phyloP scores from a whole-genome alignment of 805 yeast species.

The Pichia scutulata region DNA sequence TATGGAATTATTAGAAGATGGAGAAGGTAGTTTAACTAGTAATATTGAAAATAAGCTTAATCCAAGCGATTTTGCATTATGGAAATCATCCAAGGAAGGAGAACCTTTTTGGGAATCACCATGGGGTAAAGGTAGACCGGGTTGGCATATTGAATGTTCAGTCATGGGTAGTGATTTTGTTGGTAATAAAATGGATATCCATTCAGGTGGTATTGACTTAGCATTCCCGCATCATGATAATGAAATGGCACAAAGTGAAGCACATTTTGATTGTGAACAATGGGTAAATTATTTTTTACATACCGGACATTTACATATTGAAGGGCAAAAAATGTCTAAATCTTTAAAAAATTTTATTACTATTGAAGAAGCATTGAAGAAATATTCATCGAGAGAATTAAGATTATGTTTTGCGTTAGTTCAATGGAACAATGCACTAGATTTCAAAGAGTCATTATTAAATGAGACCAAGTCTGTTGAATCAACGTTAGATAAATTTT shows the following conservation, averaged over 20 bases:
- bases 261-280: constrained; percentile 78
- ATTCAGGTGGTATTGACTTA: constrained; percentile 93
- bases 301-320: constrained; percentile 95
- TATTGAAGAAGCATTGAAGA: constrained; percentile 76
- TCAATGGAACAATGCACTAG: constrained; percentile 89
- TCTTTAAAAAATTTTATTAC: constrained; percentile 92
- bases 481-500: constrained; percentile 69
- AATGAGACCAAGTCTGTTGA: constrained; percentile 74
- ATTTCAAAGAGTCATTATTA: constrained; percentile 77
- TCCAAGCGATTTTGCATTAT: constrained; percentile 85
- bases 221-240: constrained; percentile 99
- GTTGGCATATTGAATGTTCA: constrained; percentile 99
- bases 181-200: constrained; percentile 84
- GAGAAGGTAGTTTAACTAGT: constrained; percentile 74
- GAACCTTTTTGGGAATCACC: constrained; percentile 95
- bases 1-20: constrained; percentile 78
- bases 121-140: constrained; percentile 98
- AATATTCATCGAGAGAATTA: constrained; percentile 70
- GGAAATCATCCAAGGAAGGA: constrained; percentile 96
- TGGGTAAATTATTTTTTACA: constrained; percentile 98
- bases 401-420: constrained; percentile 86
- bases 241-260: constrained; percentile 95
- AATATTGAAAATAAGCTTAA: constrained; percentile 50
- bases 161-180: constrained; percentile 93
- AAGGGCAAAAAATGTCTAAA: constrained; percentile 98